Base-by-base conservation (phyloP, 495 filamentous ascomycete genomes). In the Saxispiralis lemnorum region DNA sequence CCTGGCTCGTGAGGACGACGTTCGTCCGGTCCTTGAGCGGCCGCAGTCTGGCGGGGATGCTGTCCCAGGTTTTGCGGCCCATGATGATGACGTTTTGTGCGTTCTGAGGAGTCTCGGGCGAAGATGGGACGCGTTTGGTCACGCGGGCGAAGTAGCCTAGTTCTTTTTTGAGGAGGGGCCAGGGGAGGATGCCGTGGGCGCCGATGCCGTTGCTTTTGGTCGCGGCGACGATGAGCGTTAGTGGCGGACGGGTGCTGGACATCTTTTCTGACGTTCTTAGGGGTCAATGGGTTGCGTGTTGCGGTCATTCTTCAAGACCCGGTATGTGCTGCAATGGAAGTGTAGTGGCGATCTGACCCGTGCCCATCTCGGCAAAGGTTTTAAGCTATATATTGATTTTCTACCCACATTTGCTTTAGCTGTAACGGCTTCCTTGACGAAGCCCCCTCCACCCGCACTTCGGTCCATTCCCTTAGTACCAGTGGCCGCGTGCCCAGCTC, bases 21-120 rank as follows among this genome's bases (percentile, higher is more conserved):
- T 84, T 96, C 5, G 80, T 59, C 19, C 89, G 60, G 18, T 72
- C 82, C 37, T 70, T 76, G 11, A 97, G 64, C 24, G 89, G 89
- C n/a, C 85, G 70, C 52, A 86, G 80, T 11, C 62, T 64, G 0
- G 61, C 53, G 1, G 88, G 88, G 3, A 97, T 84, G 35, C 73
- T 80, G 20, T 88, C 81, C 76, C 85, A 97, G 0, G 89, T 95
- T 62, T 89, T 94, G 49, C 89, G 81, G 38, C 89, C 89, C 88
- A 97, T 97, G 54, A 97, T 78, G 18, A 97, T 78, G 0, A 80
- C 81, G 56, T 96, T 97, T 14, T 59, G 36, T 38, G n/a, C 56
- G 16, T 45, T 30, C 16, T 48, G 44, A 21, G 47, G 47, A 31
- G 38, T 40, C 11, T 45, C 31, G 32, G 45, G 41, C 1, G 49